Percentiles rank a stretch among this genome's conserved stretches.
These are phyloP conservation scores for Babesia bovis DNA, from an alignment of 169 alveolate species.

Conservation along the genomic window DNA sequence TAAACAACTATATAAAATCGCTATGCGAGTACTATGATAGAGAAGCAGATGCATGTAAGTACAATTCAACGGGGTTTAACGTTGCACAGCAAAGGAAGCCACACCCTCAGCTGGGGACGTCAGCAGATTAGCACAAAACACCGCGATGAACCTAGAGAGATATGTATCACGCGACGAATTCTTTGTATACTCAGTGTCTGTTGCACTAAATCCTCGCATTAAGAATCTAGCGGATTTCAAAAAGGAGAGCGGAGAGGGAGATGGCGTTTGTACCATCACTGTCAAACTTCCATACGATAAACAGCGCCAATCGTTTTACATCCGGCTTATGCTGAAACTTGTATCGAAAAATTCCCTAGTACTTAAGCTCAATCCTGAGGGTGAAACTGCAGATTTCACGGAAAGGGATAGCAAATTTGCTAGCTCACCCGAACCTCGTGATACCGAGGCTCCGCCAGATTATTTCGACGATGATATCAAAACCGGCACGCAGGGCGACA, in stretches of 20 bases:
- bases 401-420: neutral
- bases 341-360: conserved; percentile 44
- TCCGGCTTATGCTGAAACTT: conserved; percentile 45
- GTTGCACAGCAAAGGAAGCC: conserved; percentile 4
- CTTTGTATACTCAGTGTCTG: conserved; percentile 59
- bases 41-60: conserved; percentile 24
- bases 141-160: conserved; percentile 35
- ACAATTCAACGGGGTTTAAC: neutral
- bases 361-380: conserved; percentile 43
- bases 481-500: conserved; percentile 13
- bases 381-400: neutral
- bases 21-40: conserved; percentile 55
- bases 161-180: conserved; percentile 56
- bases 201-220: conserved; percentile 49
- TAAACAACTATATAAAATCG: conserved; percentile 56
- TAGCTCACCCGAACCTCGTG: conserved; percentile 5
- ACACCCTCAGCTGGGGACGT: conserved; percentile 15
- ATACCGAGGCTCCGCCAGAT: conserved; percentile 45
- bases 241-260: conserved; percentile 51
- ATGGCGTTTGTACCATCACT: conserved; percentile 67
- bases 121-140: conserved; percentile 14
- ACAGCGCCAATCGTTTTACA: conserved; percentile 46
- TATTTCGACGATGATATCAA: conserved; percentile 57
- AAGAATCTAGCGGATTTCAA: conserved; percentile 14
- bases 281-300: conserved; percentile 59